Conservation (phyloP, 306 rosid genomes). For the Cicer chorassanicum region DNA sequence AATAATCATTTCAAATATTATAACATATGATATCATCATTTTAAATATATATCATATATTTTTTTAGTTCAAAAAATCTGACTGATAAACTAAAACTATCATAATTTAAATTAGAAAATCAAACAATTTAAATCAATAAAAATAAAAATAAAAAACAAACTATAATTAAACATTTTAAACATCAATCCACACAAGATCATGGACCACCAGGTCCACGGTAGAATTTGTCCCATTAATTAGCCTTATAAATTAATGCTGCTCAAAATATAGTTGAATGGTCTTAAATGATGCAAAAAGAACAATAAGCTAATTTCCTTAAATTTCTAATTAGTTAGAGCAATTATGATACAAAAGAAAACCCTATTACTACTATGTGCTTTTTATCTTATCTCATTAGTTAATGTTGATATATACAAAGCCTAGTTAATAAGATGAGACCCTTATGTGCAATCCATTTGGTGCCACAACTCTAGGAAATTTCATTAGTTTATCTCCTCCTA, state of each 20-base stretch:
- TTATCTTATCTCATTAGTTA: neutral
- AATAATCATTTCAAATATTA: no score
- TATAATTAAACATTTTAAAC: no score
- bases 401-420: conserved; percentile 46
- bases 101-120: no score
- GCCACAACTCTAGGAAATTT: conserved; percentile 98
- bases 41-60: no score
- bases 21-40: no score
- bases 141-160: no score
- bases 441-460: conserved; percentile 91
- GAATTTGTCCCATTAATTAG: neutral
- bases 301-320: conserved; percentile 43
- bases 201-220: no score
- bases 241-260: conserved; percentile 23
- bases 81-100: no score
- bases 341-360: conserved; percentile 42
- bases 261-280: neutral
- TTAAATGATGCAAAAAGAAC: neutral
- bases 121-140: no score
- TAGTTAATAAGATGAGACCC: conserved; percentile 70
- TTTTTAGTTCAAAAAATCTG: no score
- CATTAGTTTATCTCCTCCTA: conserved; percentile 91
- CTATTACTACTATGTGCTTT: conserved; percentile 40
- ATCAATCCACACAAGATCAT: no score
- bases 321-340: conserved; percentile 60